Conservation (phyloP, 2,329 filamentous ascomycete genomes). For the Bipolaris sorokiniana region DNA sequence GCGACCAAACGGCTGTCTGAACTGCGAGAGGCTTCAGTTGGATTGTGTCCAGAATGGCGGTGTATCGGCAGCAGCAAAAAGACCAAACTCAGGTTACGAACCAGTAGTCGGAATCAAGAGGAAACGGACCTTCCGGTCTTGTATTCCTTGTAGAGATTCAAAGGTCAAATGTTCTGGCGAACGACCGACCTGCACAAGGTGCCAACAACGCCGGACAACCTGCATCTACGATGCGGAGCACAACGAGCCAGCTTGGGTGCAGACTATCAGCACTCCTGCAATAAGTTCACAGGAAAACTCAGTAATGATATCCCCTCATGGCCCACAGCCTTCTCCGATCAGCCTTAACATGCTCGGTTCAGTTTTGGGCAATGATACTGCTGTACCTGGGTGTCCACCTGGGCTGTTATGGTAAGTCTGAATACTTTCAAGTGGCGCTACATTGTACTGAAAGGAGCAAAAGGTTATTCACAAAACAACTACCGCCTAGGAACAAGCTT, state of each 20-base stretch:
- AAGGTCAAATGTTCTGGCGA: conserved; percentile 45
- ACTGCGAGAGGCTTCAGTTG: conserved; percentile 39
- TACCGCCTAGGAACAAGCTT: conserved; percentile 32
- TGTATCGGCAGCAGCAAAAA: conserved; percentile 21
- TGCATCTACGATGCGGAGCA: conserved; percentile 40
- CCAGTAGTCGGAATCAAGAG: conserved; percentile 38
- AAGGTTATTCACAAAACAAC: conserved; percentile 34
- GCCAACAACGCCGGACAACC: conserved; percentile 31
- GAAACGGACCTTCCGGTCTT: conserved; percentile 42
- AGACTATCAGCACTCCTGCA: conserved; percentile 30
- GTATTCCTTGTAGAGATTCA: conserved; percentile 39
- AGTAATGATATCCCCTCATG: conserved; percentile 20
- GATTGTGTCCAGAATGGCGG: conserved; percentile 37
- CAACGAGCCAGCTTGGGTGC: conserved; percentile 42
- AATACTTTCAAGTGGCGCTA: neutral
- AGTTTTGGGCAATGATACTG: conserved; percentile 13
- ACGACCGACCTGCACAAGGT: conserved; percentile 37
- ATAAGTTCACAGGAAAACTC: conserved; percentile 17
- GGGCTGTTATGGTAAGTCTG: conserved; percentile 30
- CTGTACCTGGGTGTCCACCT: conserved; percentile 29
- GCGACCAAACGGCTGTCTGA: conserved; percentile 39
- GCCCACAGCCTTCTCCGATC: conserved; percentile 22
- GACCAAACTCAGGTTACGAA: conserved; percentile 24
- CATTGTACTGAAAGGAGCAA: neutral
- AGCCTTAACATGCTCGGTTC: conserved; percentile 5